phyloP scores from a whole-genome alignment of 306 rosid species.

The Acacia crassicarpa region DNA sequence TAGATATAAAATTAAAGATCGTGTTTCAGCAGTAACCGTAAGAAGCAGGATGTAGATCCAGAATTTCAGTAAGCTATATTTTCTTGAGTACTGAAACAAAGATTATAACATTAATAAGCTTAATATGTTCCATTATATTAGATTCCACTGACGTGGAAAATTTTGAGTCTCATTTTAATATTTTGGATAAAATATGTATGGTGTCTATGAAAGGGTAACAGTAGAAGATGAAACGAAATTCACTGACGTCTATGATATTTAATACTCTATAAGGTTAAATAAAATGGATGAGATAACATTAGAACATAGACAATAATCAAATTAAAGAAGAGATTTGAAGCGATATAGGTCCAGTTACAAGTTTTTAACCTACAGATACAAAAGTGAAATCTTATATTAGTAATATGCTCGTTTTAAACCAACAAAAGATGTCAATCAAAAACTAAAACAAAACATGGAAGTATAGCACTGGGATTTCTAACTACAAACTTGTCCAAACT shows the following conservation, averaged over 20 bases:
- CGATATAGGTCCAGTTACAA: background rate
- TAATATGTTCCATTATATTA: background rate
- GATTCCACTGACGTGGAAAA: background rate
- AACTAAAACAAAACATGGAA: conserved; percentile 76
- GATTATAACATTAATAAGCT: background rate
- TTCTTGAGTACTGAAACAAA: background rate
- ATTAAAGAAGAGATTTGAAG: background rate
- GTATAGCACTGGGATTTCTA: conserved; percentile 61
- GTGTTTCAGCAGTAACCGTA: background rate
- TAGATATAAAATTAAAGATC: conserved; percentile 4
- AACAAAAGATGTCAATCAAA: conserved; percentile 41
- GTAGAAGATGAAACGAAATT: background rate
- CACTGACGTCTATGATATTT: background rate
- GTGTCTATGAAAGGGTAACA: background rate
- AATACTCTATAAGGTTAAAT: background rate
- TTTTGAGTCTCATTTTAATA: background rate
- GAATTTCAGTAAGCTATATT: background rate
- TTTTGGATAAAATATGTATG: background rate
- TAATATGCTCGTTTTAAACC: conserved; percentile 3
- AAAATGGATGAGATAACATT: too few relatives aligned
- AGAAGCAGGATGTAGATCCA: conserved; percentile 7
- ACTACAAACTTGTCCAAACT: conserved; percentile 42
- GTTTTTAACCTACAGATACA: background rate
- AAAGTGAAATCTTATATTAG: background rate
- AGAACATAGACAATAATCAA: background rate